A percentile compares a stretch with the other conserved stretches of the same genome.
Conservation (phyloP, 495 filamentous ascomycete genomes). For the Gamarada debralockiae region DNA sequence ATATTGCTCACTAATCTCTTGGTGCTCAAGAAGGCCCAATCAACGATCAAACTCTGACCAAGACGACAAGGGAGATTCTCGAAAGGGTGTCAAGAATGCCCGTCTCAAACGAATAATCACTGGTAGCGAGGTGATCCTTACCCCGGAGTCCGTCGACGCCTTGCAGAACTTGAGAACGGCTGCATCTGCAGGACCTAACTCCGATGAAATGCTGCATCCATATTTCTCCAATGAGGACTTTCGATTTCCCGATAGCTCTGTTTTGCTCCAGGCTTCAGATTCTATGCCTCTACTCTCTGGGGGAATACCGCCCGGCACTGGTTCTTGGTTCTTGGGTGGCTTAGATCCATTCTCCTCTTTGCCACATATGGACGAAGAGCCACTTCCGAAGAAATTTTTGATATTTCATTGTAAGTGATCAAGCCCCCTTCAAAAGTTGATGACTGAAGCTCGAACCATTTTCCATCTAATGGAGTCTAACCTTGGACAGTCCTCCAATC, state of each 20-base stretch:
- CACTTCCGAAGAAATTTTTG: constrained; percentile 8
- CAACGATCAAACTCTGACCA: no score
- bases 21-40: not conserved
- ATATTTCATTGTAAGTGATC: constrained; percentile 9
- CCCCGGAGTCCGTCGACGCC: constrained; percentile 9
- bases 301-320: not conserved
- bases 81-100: not conserved
- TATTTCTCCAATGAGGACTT: no score
- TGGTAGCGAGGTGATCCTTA: constrained; percentile 9
- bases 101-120: constrained; percentile 7
- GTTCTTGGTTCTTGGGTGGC: not conserved
- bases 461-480: not conserved
- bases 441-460: not conserved
- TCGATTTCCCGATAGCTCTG: no score
- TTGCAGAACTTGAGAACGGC: not conserved
- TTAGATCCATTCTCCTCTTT: constrained; percentile 8
- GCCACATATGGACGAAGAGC: constrained; percentile 6
- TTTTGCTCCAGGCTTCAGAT: no score
- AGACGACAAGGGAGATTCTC: not conserved
- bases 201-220: not conserved
- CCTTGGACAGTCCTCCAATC: constrained; percentile 1
- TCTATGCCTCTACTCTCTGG: no score
- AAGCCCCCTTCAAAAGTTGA: no score
- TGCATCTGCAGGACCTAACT: not conserved
- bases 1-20: not conserved